Conservation (phyloP, 192 early-diverging fungal genomes). For the Chytriomyces sp. region DNA sequence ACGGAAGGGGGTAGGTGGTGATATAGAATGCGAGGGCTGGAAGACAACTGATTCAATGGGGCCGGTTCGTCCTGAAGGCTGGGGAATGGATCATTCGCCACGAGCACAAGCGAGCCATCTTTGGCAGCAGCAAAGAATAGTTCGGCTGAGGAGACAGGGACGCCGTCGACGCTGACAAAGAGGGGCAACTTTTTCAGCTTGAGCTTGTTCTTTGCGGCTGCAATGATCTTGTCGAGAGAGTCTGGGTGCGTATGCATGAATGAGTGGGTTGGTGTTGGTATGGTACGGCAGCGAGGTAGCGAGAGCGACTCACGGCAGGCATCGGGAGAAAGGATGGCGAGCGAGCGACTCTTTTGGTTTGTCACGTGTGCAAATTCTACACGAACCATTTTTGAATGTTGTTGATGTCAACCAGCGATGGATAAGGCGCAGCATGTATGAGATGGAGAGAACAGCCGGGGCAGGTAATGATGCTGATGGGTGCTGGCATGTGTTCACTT, state of each 20-base stretch:
- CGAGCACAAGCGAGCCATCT: constrained; percentile 26
- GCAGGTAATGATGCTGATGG: too few species aligned
- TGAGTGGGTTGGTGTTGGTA: neutral
- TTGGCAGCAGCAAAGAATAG: constrained; percentile 1
- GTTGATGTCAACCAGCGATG: too few species aligned
- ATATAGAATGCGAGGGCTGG: neutral
- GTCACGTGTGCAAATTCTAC: constrained; percentile 26
- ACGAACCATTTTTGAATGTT: neutral
- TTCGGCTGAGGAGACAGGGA: neutral
- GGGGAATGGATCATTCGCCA: neutral
- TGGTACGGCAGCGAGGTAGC: neutral
- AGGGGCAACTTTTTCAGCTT: constrained; percentile 30
- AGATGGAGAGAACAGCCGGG: too few species aligned
- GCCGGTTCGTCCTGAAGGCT: neutral
- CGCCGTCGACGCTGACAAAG: constrained; percentile 13
- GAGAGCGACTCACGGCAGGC: neutral
- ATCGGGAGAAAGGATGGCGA: neutral
- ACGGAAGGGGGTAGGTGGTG: neutral
- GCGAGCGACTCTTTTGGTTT: constrained; percentile 18
- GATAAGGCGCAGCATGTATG: too few species aligned
- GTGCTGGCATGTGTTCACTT: too few species aligned
- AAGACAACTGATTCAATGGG: neutral
- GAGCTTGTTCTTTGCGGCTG: constrained; percentile 37
- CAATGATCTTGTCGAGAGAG: constrained; percentile 3
- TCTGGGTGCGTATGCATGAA: neutral